Conservation (phyloP, 176 grass and related monocot species). For the Themeda triandra region DNA sequence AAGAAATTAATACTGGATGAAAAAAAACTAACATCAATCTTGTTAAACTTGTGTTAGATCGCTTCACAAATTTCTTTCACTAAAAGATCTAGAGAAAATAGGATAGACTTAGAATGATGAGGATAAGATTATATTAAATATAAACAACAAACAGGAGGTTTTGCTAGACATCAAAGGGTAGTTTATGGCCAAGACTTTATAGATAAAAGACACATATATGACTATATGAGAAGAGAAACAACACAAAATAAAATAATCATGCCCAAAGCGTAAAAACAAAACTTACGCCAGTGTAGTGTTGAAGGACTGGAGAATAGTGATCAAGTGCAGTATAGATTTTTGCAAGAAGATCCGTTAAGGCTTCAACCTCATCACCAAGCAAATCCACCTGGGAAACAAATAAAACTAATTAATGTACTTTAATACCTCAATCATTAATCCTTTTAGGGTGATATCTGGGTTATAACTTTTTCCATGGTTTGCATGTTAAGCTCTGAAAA, state of each 20-base stretch:
- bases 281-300: constrained; percentile 68
- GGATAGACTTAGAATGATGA: neutral
- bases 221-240: neutral
- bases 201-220: neutral
- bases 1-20: constrained; percentile 14
- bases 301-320: constrained; percentile 73
- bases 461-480: neutral
- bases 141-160: neutral
- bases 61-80: neutral
- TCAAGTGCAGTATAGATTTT: constrained; percentile 70
- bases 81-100: neutral
- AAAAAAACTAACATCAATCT: neutral
- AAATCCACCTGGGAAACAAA: constrained; percentile 62
- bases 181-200: neutral
- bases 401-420: neutral
- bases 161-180: neutral
- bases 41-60: neutral
- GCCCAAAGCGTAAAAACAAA: neutral
- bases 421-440: neutral
- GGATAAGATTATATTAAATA: neutral
- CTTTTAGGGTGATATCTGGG: neutral
- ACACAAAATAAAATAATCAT: neutral
- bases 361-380: constrained; percentile 74
- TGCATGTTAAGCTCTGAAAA: constrained; percentile 3
- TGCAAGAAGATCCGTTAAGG: constrained; percentile 60